phyloP scores from a whole-genome alignment of 164 flowering plant species.

The Vitis rupestris region DNA sequence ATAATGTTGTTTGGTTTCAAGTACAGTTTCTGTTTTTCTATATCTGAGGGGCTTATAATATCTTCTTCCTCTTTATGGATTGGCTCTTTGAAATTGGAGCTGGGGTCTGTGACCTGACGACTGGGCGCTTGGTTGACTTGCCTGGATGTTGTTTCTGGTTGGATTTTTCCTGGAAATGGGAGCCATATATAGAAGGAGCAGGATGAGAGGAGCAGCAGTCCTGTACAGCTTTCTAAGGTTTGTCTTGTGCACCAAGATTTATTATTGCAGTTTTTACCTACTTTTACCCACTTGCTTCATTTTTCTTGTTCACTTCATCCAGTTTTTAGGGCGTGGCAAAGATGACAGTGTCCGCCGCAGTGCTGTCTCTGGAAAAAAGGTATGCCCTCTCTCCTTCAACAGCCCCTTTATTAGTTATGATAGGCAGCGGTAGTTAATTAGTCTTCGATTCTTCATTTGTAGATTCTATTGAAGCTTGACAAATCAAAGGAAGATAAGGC shows the following conservation, averaged over 20 bases:
- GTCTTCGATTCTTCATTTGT: slow-evolving; percentile 8
- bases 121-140: slow-evolving; percentile 58
- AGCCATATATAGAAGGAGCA: slow-evolving; percentile 76
- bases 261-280: background rate
- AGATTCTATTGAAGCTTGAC: slow-evolving; percentile 91
- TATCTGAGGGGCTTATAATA: slow-evolving; percentile 59
- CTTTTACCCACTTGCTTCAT: background rate
- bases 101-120: slow-evolving; percentile 79
- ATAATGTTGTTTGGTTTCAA: background rate
- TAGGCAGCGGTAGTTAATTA: background rate
- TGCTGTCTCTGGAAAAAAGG: slow-evolving; percentile 98
- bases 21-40: background rate
- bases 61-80: slow-evolving; percentile 69
- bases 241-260: background rate
- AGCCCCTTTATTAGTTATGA: too few species aligned
- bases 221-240: slow-evolving; percentile 98
- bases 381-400: slow-evolving; percentile 8
- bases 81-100: slow-evolving; percentile 98
- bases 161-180: slow-evolving; percentile 72
- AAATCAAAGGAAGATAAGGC: slow-evolving; percentile 91
- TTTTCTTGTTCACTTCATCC: slow-evolving; percentile 9
- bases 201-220: slow-evolving; percentile 66
- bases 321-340: slow-evolving; percentile 89
- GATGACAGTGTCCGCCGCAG: slow-evolving; percentile 94
- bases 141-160: slow-evolving; percentile 53